phyloP scores from a whole-genome alignment of 2,329 filamentous ascomycete genomes.

The Ceratocystis papillata region DNA sequence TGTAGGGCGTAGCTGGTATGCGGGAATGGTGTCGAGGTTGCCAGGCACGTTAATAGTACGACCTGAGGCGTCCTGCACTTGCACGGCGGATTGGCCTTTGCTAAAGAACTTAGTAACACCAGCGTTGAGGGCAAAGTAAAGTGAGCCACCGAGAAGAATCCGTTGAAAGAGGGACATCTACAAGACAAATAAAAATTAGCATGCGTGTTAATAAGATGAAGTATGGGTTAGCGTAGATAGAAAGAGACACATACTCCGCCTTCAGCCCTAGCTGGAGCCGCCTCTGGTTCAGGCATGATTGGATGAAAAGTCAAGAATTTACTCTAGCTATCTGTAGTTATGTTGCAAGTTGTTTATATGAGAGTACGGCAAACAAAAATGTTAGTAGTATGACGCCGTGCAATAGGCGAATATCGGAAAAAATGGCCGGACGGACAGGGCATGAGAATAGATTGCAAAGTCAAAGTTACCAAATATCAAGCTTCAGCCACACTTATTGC shows the following conservation, averaged over 20 bases:
- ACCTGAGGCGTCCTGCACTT: slow-evolving; percentile 42
- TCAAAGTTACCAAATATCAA: background rate
- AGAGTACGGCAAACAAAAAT: background rate
- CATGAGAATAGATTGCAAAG: background rate
- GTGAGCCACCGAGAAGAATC: slow-evolving; percentile 42
- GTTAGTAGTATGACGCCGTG: background rate
- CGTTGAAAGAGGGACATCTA: slow-evolving; percentile 31
- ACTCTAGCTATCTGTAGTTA: background rate
- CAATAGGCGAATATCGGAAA: background rate
- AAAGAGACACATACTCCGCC: slow-evolving; percentile 15
- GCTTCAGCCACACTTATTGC: background rate
- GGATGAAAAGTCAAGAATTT: background rate
- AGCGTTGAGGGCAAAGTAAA: slow-evolving; percentile 51
- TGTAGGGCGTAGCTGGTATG: slow-evolving; percentile 54
- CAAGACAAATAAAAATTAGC: background rate
- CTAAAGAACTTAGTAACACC: slow-evolving; percentile 44
- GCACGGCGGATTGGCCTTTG: slow-evolving; percentile 39
- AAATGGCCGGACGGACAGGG: no score
- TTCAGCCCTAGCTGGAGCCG: slow-evolving; percentile 12
- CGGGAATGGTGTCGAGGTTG: slow-evolving; percentile 48
- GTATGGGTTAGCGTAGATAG: background rate
- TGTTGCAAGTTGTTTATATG: no score
- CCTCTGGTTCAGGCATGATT: slow-evolving; percentile 13
- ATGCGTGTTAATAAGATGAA: no score
- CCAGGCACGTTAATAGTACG: slow-evolving; percentile 43